Evolutionary conservation across 2,329 filamentous ascomycete species (phyloP).

Genomic region (Lachnellula willkommii): DNA sequence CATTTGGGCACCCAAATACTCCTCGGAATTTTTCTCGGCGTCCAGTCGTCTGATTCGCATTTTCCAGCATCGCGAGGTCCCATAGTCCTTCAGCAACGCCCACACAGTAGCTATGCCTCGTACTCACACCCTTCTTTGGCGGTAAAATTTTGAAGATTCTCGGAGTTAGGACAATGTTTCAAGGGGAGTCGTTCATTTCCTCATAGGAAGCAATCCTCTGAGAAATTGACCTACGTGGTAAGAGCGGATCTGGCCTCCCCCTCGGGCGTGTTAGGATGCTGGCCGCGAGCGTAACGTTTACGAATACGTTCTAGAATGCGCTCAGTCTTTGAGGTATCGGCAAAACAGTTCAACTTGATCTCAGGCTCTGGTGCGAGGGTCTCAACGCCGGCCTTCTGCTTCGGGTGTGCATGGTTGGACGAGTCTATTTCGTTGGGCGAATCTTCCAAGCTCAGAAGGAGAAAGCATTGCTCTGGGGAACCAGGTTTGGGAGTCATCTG

Average conservation of each 20-base stretch:
- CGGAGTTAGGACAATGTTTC: not conserved
- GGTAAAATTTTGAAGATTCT: not conserved
- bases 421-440: not conserved
- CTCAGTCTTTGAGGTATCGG: not conserved
- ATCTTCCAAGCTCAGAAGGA: not conserved
- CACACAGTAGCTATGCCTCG: not conserved
- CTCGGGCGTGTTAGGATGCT: not conserved
- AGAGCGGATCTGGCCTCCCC: not conserved
- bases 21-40: not conserved
- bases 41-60: not conserved
- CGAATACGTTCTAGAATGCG: not conserved
- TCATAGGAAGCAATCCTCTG: not conserved
- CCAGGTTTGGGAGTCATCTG: not conserved
- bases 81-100: not conserved
- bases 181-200: not conserved
- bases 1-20: not conserved
- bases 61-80: not conserved
- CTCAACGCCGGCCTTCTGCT: not conserved
- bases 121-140: not conserved
- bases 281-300: slow-evolving; percentile 1
- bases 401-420: not conserved
- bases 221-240: not conserved
- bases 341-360: not conserved
- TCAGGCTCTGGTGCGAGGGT: not conserved
- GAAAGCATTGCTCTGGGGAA: not conserved